Percentiles rank a stretch among this genome's conserved stretches.
Evolutionary conservation across 768 basidiomycete species (phyloP).

Genomic region (Auricularia auricula-judae): DNA sequence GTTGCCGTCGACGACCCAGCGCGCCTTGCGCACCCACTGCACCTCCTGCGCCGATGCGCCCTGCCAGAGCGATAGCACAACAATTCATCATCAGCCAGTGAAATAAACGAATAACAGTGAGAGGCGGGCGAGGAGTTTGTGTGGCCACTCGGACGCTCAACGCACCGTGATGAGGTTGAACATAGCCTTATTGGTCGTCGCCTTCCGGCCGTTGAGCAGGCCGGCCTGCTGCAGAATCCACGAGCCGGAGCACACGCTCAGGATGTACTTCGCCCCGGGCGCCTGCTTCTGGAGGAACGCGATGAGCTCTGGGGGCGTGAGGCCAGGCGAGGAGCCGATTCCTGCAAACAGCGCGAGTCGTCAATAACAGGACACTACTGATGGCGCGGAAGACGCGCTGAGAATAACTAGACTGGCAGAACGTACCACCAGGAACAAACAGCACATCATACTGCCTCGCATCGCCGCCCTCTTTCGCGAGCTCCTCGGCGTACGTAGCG

Average conservation of each 20-base stretch:
- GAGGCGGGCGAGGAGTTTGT: too few species aligned
- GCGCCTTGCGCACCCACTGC: neutral
- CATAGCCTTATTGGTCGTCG: neutral
- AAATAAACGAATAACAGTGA: too few species aligned
- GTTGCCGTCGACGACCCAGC: neutral
- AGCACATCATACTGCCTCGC: neutral
- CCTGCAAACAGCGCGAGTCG: neutral
- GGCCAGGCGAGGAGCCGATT: neutral
- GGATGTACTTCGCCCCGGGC: neutral
- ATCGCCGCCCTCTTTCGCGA: too few species aligned
- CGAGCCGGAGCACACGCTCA: neutral
- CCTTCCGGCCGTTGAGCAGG: neutral
- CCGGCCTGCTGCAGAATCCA: neutral
- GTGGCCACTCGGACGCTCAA: neutral
- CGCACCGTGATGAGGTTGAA: neutral
- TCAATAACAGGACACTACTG: neutral
- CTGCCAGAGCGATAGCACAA: too few species aligned
- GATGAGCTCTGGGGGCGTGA: neutral
- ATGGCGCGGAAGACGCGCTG: neutral
- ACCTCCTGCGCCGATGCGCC: conserved; percentile 1
- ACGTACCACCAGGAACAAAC: neutral
- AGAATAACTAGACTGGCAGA: neutral
- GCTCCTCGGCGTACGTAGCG: too few species aligned
- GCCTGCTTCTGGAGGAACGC: neutral
- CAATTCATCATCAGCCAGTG: too few species aligned